Evolutionary conservation across 2,329 filamentous ascomycete species (phyloP), one percentile per base, ranked within the genome.

Genomic region (Phaeosphaeriaceae sp.): DNA sequence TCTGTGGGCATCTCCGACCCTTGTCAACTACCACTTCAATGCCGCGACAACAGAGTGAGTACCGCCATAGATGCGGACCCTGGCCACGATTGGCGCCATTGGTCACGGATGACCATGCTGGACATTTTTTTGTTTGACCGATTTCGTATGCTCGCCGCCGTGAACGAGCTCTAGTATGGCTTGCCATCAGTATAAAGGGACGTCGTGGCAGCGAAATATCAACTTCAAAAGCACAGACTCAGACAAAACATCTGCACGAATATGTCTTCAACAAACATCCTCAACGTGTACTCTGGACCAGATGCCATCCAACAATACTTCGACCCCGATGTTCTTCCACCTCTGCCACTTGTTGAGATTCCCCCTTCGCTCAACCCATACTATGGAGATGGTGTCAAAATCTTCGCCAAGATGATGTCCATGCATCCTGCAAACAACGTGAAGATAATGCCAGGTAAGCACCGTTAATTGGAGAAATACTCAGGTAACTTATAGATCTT

Each of bases 351-450:
- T 1, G 85, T 90, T 5, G 88, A 90, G 74, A 75, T 89, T 2
- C 87, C 87, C 0, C 78, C 80, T 17, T 76, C 74, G 11, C 77
- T 89, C 32, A 89, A 89, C 58, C 86, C 86, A 2, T 86, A 83
- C 61, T 79, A 82, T 21, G 62, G 81, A 24, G 82, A 89, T 82
- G 85, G 85, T 3, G 84, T 89, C 4, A 82, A 85, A 11, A 87
- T 89, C 53, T 89, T 88, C 62, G 87, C 87, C 40, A 89, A 89
- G 76, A 86, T 89, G 85, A 85, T 89, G 82, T 86, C 85, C 1
- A 85, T 85, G 79, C 85, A 87, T 65, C 87, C 88, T 0, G 85
- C 86, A 3, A 86, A 89, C 60, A 89, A 89, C 49, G 87, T 89
- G 64, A 89, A 89, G 69, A 82, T 84, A 1, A 82, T 90, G 74